Conservation (phyloP, 306 rosid species). For the Cucurbita maxima region DNA sequence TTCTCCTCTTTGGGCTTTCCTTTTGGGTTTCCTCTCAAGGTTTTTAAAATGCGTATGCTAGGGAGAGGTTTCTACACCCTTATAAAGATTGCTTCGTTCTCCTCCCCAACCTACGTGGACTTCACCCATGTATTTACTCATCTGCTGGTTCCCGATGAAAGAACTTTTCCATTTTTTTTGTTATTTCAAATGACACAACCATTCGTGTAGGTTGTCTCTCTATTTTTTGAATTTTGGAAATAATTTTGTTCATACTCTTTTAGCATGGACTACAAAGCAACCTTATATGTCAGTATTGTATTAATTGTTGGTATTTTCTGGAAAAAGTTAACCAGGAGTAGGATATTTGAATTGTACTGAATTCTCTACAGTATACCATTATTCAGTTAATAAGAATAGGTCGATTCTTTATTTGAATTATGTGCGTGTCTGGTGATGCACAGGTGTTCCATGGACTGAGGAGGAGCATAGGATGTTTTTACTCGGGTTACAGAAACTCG, state of each 20-base stretch:
- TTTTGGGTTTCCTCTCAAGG: no score
- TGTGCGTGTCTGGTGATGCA: slow-evolving; percentile 2
- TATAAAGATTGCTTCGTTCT: no score
- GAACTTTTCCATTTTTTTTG: neutral
- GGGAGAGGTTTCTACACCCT: no score
- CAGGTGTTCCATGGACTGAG: slow-evolving; percentile 98
- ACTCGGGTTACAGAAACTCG: slow-evolving; percentile 88
- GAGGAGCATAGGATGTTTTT: slow-evolving; percentile 98
- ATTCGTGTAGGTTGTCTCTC: neutral
- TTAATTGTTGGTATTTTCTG: no score
- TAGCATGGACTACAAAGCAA: neutral
- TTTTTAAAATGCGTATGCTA: no score
- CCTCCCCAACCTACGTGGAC: no score
- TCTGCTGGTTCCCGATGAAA: neutral
- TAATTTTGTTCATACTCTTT: neutral
- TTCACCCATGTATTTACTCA: neutral
- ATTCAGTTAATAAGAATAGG: neutral
- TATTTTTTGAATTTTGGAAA: neutral
- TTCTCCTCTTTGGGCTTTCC: no score
- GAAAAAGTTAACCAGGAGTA: neutral
- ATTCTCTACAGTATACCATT: neutral
- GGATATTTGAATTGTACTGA: neutral
- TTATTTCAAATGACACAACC: neutral
- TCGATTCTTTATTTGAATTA: neutral
- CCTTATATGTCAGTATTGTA: neutral